These are phyloP conservation scores for Aurantiochytrium sp. DNA, from an alignment of 108 stramenopile species.

Conservation along the genomic window DNA sequence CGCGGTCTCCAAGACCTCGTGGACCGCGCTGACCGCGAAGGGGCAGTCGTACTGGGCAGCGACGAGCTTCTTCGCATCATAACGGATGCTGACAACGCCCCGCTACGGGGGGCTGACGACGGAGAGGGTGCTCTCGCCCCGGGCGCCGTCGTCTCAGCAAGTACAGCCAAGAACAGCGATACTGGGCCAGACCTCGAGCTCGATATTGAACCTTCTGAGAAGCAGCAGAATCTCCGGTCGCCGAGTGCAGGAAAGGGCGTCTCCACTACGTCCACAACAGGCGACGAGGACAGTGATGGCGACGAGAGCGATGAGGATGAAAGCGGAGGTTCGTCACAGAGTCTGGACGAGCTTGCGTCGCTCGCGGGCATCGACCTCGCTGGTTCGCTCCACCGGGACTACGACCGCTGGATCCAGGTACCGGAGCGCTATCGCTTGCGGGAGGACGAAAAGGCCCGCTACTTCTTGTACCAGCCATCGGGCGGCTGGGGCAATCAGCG, in stretches of 20 bases:
- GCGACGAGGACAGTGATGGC: background rate
- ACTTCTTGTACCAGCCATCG: background rate
- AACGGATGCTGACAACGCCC: too few relatives aligned
- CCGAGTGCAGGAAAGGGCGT: too few relatives aligned
- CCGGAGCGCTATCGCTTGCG: background rate
- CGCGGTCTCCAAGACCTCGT: background rate
- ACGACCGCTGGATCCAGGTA: background rate
- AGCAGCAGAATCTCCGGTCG: too few relatives aligned
- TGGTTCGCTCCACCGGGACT: background rate
- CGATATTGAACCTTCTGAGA: too few relatives aligned
- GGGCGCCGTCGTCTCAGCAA: too few relatives aligned
- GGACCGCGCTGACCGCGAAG: background rate
- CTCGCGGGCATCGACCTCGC: background rate
- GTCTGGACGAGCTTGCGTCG: background rate
- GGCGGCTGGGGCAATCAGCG: conserved; percentile 27
- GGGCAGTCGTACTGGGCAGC: background rate
- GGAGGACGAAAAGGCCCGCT: background rate
- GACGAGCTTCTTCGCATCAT: background rate
- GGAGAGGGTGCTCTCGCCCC: too few relatives aligned
- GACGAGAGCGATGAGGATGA: background rate
- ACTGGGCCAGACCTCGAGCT: too few relatives aligned
- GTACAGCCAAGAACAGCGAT: too few relatives aligned
- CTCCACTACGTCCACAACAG: too few relatives aligned
- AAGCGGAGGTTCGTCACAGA: background rate
- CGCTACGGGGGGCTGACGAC: too few relatives aligned